Evolutionary conservation across 768 basidiomycete genomes (phyloP), one percentile per base, ranked within the genome.

Genomic region (Cantharellus anzutake): DNA sequence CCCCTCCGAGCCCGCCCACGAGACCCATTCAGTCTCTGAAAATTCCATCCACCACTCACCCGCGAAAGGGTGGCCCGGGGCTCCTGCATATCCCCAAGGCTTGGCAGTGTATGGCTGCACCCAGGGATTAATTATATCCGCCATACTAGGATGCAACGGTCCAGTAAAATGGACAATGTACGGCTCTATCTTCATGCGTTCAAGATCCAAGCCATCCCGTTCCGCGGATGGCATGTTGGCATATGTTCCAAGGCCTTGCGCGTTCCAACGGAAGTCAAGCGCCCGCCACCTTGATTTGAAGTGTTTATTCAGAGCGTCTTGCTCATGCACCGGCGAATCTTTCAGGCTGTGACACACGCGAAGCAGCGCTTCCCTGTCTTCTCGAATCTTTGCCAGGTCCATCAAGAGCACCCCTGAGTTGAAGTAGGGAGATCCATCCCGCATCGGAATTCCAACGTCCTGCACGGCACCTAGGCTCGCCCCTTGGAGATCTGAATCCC

Each of bases 91-190:
- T 2, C 78, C 78, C 79, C 80, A 80, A 0, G 78, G 78, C 62
- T 80, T 81, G 4, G 77, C 71, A 1, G 74, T 50, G 38, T 55
- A 59, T 29, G 20, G 20, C 7, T 7, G 11, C 11, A 55, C 75
- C 61, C 69, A 76, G 2, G 77, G 79, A 64, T 78, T 78, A 62
- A 80, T 65, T 5, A 79, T 73, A 3, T 71, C 68, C 4, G 67
- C 71, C 61, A 79, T 51, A 3, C 65, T 62, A 0, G 79, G 78
- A 66, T 79, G 70, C 38, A 78, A 70, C 1, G 79, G 75, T 2
- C 80, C 79, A 2, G 79, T 79, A 67, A 81, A 81, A 64, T 80
- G 80, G 7, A 80, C 76, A 61, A 81, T 73, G 5, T 63, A 63
- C 0, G 77, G 74, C 42, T 76, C 67, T 29, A 1, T 29, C 3